Evolutionary conservation across 75 land plant genomes (phyloP).

Genomic region (Cryptomeria japonica): DNA sequence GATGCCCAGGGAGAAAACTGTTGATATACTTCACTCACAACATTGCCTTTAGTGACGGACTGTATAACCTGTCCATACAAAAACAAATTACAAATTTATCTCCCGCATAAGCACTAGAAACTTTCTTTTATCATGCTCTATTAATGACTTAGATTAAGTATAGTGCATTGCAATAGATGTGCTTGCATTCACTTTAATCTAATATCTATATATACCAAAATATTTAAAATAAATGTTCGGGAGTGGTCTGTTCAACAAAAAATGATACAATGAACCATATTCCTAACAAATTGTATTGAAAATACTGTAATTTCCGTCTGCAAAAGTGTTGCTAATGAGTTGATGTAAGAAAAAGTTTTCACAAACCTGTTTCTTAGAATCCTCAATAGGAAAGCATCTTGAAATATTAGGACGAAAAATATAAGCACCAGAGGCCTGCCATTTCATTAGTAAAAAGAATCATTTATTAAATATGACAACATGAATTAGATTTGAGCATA

Average conservation of each 20-base stretch:
- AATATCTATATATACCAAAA: not conserved
- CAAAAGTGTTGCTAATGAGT: not conserved
- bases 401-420: conserved; percentile 75
- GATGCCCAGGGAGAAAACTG: conserved; percentile 41
- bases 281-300: not conserved
- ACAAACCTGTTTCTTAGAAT: conserved; percentile 1
- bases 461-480: not conserved
- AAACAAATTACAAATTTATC: not conserved
- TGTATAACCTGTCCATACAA: conserved; percentile 13
- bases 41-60: conserved; percentile 31
- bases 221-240: not conserved
- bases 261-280: not conserved
- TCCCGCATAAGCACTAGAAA: not conserved
- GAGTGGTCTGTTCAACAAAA: not conserved
- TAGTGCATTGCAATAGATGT: not conserved
- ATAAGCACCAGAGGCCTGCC: conserved; percentile 82
- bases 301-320: not conserved
- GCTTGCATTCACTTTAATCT: not conserved
- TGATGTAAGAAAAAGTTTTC: not conserved
- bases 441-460: not conserved
- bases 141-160: not conserved
- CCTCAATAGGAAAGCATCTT: conserved; percentile 12
- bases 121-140: not conserved
- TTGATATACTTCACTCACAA: conserved; percentile 46
- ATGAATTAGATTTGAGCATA: not conserved